Evolutionary conservation across 345 rosid genomes (phyloP).

Genomic region (Combretum micranthum): DNA sequence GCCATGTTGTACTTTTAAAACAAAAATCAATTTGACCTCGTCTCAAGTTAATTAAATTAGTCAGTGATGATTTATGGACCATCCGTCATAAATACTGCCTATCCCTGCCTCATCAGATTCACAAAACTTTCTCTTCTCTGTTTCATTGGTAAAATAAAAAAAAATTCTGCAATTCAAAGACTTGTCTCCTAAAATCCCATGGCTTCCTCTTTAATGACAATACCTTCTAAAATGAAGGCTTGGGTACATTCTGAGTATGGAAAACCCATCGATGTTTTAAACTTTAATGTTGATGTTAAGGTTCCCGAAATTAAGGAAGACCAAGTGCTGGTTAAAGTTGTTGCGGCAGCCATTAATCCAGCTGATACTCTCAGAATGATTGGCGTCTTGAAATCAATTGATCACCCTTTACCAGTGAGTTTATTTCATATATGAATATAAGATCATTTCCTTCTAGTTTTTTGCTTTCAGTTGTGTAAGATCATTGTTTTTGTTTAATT

Average conservation of each 20-base stretch:
- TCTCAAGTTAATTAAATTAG: no score
- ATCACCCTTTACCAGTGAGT: slow-evolving; percentile 70
- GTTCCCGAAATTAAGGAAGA: slow-evolving; percentile 64
- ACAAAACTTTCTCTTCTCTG: no score
- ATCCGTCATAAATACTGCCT: no score
- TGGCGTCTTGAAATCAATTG: slow-evolving; percentile 70
- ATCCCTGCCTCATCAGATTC: no score
- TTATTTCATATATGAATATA: not conserved
- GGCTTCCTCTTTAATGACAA: no score
- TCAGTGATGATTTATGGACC: no score
- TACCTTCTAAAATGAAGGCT: slow-evolving; percentile 63
- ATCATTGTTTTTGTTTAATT: no score
- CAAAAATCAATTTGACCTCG: no score
- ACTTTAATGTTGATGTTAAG: slow-evolving; percentile 46
- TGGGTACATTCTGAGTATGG: slow-evolving; percentile 76
- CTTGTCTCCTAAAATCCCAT: no score
- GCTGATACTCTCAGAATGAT: slow-evolving; percentile 60
- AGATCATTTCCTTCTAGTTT: not conserved
- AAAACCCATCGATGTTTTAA: slow-evolving; percentile 49
- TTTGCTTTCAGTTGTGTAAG: not conserved
- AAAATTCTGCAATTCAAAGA: no score
- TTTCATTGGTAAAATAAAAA: no score
- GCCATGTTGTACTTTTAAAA: no score
- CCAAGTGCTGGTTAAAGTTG: slow-evolving; percentile 71
- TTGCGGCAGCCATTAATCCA: slow-evolving; percentile 76